Percentiles rank a stretch among this genome's conserved stretches.
phyloP scores from a whole-genome alignment of 768 basidiomycete species.

The Daedalea quercina region DNA sequence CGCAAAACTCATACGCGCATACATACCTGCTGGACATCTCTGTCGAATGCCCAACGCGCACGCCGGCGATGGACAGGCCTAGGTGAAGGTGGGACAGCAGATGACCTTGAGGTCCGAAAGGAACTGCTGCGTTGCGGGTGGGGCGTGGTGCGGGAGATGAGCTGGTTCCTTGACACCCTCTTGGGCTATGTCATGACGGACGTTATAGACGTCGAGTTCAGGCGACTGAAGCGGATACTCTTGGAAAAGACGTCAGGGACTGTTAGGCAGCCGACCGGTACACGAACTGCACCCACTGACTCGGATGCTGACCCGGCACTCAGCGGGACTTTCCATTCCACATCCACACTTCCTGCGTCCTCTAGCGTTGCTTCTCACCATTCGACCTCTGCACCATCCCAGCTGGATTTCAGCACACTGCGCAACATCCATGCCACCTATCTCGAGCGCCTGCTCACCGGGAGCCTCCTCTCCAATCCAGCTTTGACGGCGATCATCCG shows the following conservation, averaged over 20 bases:
- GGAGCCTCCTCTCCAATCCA: conserved; percentile 69
- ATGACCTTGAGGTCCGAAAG: conserved; percentile 59
- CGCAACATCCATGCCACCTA: conserved; percentile 79
- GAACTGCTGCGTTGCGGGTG: conserved; percentile 72
- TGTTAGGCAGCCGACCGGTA: conserved; percentile 15
- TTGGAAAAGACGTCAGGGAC: conserved; percentile 13
- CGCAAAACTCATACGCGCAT: conserved; percentile 79
- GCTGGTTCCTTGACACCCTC: conserved; percentile 84
- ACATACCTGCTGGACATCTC: conserved; percentile 75
- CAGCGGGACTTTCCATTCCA: conserved; percentile 4
- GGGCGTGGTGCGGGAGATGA: conserved; percentile 85
- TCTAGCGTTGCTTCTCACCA: conserved; percentile 22
- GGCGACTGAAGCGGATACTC: conserved; percentile 58
- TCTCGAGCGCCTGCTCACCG: conserved; percentile 70
- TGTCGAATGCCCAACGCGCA: conserved; percentile 82
- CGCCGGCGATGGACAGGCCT: conserved; percentile 82
- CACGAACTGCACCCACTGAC: conserved; percentile 6
- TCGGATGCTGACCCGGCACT: neutral
- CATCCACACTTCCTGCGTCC: conserved; percentile 15
- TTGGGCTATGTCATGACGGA: conserved; percentile 86
- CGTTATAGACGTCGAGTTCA: conserved; percentile 81
- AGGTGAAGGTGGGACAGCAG: conserved; percentile 76
- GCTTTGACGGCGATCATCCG: conserved; percentile 56
- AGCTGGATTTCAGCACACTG: conserved; percentile 81
- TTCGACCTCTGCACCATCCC: conserved; percentile 24